Evolutionary conservation across 2,329 filamentous ascomycete species (phyloP).

Genomic region (Rutstroemia sp.): DNA sequence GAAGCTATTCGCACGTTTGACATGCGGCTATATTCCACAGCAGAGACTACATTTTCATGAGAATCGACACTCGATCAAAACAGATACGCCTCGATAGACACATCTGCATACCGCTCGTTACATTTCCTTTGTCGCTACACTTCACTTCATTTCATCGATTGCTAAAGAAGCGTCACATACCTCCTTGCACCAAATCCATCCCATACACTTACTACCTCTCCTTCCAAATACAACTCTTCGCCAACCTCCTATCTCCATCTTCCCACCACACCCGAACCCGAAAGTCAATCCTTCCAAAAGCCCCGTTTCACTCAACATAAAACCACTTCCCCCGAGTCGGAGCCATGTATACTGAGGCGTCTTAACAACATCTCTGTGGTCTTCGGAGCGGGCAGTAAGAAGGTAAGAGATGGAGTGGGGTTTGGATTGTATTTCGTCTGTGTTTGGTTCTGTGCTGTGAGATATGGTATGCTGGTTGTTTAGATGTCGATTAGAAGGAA

Average conservation of each 20-base stretch:
- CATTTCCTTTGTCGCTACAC: not conserved
- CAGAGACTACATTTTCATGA: not conserved
- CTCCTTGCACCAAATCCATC: not conserved
- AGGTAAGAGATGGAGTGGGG: not conserved
- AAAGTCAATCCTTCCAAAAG: not conserved
- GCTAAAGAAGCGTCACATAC: not conserved
- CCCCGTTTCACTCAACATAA: not conserved
- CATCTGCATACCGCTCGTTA: not conserved
- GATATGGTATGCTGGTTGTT: not conserved
- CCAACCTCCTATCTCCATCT: not conserved
- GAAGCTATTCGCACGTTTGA: not conserved
- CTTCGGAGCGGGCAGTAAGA: not conserved
- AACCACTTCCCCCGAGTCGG: not conserved
- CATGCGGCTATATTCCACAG: not conserved
- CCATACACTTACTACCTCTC: not conserved
- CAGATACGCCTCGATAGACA: not conserved
- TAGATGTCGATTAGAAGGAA: not conserved
- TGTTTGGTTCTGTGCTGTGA: not conserved
- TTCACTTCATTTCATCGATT: not conserved
- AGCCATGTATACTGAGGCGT: not conserved
- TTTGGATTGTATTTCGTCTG: not conserved
- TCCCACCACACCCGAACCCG: not conserved
- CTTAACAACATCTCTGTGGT: not conserved
- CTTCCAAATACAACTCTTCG: not conserved
- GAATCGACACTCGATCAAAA: not conserved